Evolutionary conservation across 1,284 basidiomycete genomes (phyloP).

Genomic region (Thelephora terrestris): DNA sequence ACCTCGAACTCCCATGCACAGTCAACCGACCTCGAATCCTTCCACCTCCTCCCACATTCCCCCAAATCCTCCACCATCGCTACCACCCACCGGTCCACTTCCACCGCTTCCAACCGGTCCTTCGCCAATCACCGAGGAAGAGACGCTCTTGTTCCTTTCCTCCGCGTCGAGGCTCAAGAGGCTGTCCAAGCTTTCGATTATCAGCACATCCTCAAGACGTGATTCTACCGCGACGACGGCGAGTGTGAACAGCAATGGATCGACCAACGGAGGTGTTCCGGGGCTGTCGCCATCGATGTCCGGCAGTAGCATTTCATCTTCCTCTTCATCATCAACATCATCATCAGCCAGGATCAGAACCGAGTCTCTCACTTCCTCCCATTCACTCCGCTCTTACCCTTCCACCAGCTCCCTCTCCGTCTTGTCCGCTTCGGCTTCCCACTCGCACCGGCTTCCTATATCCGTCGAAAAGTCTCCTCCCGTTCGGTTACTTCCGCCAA

Average conservation of each 20-base stretch:
- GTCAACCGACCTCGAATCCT: conserved; percentile 5
- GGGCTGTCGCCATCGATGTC: conserved; percentile 11
- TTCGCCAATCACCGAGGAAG: conserved; percentile 35
- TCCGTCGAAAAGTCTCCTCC: neutral
- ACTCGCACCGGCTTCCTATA: conserved; percentile 13
- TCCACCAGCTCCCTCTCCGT: conserved; percentile 21
- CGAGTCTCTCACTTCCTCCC: conserved; percentile 12
- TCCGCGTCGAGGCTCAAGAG: conserved; percentile 25
- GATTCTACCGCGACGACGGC: conserved; percentile 20
- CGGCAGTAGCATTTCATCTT: neutral
- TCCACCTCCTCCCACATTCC: conserved; percentile 9
- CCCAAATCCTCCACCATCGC: conserved; percentile 31
- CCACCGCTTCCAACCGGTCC: conserved; percentile 40
- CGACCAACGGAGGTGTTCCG: conserved; percentile 11
- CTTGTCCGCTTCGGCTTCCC: conserved; percentile 6
- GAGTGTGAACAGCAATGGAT: conserved; percentile 14
- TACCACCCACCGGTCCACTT: conserved; percentile 36
- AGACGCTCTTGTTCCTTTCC: conserved; percentile 32
- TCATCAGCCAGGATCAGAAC: conserved; percentile 12
- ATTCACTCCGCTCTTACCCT: conserved; percentile 21
- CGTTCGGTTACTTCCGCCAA: conserved; percentile 2
- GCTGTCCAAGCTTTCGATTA: conserved; percentile 23
- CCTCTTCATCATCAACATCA: conserved; percentile 12
- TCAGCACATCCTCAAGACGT: conserved; percentile 21
- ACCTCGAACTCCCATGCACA: conserved; percentile 15